Evolutionary conservation across 2,329 filamentous ascomycete species (phyloP).

Genomic region (Cadophora sp.): DNA sequence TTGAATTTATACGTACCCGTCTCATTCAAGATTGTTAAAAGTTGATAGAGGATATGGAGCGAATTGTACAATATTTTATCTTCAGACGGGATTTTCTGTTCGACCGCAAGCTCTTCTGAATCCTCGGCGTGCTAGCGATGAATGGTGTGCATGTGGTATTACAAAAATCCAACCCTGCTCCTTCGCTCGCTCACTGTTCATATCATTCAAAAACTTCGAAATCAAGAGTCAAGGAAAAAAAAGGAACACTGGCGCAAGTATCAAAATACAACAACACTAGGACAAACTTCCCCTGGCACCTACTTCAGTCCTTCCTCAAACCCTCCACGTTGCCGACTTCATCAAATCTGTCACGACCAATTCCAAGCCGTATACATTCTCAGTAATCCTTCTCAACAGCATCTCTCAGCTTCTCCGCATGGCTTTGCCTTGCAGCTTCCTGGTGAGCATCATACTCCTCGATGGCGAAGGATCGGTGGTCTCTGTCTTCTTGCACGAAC

Average conservation of each 20-base stretch:
- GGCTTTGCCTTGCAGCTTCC: slow-evolving; percentile 22
- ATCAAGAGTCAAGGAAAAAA: background rate
- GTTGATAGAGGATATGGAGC: background rate
- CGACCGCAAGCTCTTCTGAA: too few relatives aligned
- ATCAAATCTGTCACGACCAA: background rate
- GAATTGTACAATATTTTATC: slow-evolving; percentile 3
- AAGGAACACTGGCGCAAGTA: background rate
- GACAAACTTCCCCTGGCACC: background rate
- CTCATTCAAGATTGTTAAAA: background rate
- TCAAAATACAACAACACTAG: background rate
- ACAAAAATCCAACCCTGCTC: slow-evolving; percentile 2
- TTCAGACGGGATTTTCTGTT: background rate
- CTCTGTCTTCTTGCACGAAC: slow-evolving; percentile 30
- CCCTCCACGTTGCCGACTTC: background rate
- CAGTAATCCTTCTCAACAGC: slow-evolving; percentile 23
- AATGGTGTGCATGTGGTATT: background rate
- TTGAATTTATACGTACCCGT: background rate
- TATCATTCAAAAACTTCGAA: background rate
- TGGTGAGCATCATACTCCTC: slow-evolving; percentile 33
- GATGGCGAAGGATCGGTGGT: slow-evolving; percentile 30
- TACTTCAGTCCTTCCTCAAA: background rate
- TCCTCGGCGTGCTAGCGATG: too few relatives aligned
- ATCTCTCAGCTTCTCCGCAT: slow-evolving; percentile 21
- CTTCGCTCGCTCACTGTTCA: background rate
- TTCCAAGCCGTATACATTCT: background rate